A percentile compares a stretch with the other conserved stretches of the same genome.
phyloP scores from a whole-genome alignment of 106 monocot species.

The Allium fistulosum region DNA sequence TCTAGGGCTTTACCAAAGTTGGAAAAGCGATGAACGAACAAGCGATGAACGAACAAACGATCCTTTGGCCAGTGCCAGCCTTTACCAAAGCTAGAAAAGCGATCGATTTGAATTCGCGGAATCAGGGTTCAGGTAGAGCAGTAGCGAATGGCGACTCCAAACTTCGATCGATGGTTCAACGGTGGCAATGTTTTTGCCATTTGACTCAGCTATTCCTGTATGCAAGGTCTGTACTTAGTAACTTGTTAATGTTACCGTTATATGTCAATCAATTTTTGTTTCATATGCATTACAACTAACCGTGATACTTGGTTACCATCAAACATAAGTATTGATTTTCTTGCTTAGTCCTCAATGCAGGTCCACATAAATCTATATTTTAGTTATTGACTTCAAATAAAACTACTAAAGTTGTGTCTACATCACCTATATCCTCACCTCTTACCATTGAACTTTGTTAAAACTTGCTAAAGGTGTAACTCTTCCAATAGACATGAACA shows the following conservation, averaged over 20 bases:
- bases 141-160: too few species aligned
- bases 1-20: too few species aligned
- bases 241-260: too few species aligned
- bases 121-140: too few species aligned
- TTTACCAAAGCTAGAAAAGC: too few species aligned
- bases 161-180: too few species aligned
- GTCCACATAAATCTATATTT: slow-evolving; percentile 40
- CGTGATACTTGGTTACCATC: neutral
- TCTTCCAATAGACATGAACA: slow-evolving; percentile 24
- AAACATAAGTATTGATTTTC: slow-evolving; percentile 1
- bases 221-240: slow-evolving; percentile 21
- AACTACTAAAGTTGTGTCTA: slow-evolving; percentile 24
- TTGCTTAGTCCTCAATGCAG: slow-evolving; percentile 32
- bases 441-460: slow-evolving; percentile 15
- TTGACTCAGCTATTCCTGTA: too few species aligned
- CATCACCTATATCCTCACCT: slow-evolving; percentile 37
- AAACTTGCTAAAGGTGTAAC: slow-evolving; percentile 31
- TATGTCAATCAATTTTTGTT: neutral
- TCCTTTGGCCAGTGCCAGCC: too few species aligned
- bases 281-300: neutral
- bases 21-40: too few species aligned
- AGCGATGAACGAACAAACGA: too few species aligned
- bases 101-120: too few species aligned
- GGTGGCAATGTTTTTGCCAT: too few species aligned
- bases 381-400: slow-evolving; percentile 31